Base-by-base conservation (phyloP, 768 basidiomycete species). In the Termitomyces sp. region DNA sequence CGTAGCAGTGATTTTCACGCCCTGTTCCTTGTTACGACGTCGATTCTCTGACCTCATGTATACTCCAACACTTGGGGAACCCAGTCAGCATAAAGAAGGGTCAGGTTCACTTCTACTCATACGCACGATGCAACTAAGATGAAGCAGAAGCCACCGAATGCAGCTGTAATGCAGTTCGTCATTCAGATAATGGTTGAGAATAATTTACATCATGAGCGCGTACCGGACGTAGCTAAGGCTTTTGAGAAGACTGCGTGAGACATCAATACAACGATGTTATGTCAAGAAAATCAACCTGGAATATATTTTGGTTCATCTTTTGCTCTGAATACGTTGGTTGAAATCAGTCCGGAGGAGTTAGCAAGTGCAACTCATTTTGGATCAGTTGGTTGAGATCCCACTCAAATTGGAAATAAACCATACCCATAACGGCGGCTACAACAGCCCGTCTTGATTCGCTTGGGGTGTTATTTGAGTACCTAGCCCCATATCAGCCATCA, bases 21-120 rank as follows among this genome's bases (percentile, higher is more conserved):
- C 78, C 65, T 80, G 79, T 22, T 58, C 68, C 52, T 69, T 73
- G 62, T 84, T 80, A 48, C 82, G 73, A 59, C 71, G 74, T 42
- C 70, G 71, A 62, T 83, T 84, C 52, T 84, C 82, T 24, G 70
- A 63, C 49, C 80, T 73, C 82, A 84, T 84, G 68, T 79, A 84
- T 32, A 75, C 67, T 8, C 83, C 81, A 54, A 74, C 73, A 38
- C 78, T 76, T 57, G 57, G 39, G 51, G 62, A 24, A 4, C 12
- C 28, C 46, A 39, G 20, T 65, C 53, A 62, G 60, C 54, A 22
- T 50, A 24, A 35, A 36, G 48, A 40, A 36, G 45, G 38, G n/a
- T 51, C 24, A 45, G 18, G 9, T n/a, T 32, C 28, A 28, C 39
- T 24, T 42, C 33, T 54, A 2, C 22, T 20, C 15, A 33, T 32